Evolutionary conservation across 139 green algal species (phyloP).

Genomic region (Haematococcus sp.): DNA sequence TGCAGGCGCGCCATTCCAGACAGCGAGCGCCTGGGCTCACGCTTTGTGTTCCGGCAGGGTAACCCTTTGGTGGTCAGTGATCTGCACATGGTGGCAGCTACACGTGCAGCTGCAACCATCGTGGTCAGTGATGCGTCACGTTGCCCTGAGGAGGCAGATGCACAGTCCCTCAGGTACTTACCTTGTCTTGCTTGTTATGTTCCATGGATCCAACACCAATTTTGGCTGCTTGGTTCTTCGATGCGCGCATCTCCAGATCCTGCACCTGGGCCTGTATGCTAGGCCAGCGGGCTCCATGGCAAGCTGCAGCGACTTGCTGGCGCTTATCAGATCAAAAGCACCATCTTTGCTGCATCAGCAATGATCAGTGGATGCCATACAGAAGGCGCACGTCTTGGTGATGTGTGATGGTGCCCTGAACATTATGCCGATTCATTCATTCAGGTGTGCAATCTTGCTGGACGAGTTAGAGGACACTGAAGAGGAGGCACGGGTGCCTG

Average conservation of each 20-base stretch:
- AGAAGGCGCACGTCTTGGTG: too few relatives aligned
- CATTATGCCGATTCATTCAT: not conserved
- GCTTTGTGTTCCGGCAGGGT: slow-evolving; percentile 56
- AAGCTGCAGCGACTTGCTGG: too few relatives aligned
- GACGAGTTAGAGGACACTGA: slow-evolving; percentile 27
- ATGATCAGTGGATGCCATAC: too few relatives aligned
- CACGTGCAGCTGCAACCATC: slow-evolving; percentile 30
- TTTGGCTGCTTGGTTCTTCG: too few relatives aligned
- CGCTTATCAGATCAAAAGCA: too few relatives aligned
- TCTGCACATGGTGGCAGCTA: slow-evolving; percentile 37
- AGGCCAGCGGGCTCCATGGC: too few relatives aligned
- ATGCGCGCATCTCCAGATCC: too few relatives aligned
- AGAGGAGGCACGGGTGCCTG: not conserved
- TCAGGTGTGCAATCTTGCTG: slow-evolving; percentile 35
- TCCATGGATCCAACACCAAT: too few relatives aligned
- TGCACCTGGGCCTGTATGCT: too few relatives aligned
- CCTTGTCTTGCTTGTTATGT: too few relatives aligned
- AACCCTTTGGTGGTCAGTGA: slow-evolving; percentile 33
- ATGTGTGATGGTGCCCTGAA: not conserved
- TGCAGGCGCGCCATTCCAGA: slow-evolving; percentile 11
- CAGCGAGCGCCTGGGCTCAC: slow-evolving; percentile 21
- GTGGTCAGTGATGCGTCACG: slow-evolving; percentile 42
- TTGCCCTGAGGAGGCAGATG: slow-evolving; percentile 36
- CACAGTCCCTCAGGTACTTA: slow-evolving; percentile 37
- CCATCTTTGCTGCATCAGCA: too few relatives aligned